Evolutionary conservation across 176 grass and related monocot genomes (phyloP).

Genomic region (Saccharum officinarum): DNA sequence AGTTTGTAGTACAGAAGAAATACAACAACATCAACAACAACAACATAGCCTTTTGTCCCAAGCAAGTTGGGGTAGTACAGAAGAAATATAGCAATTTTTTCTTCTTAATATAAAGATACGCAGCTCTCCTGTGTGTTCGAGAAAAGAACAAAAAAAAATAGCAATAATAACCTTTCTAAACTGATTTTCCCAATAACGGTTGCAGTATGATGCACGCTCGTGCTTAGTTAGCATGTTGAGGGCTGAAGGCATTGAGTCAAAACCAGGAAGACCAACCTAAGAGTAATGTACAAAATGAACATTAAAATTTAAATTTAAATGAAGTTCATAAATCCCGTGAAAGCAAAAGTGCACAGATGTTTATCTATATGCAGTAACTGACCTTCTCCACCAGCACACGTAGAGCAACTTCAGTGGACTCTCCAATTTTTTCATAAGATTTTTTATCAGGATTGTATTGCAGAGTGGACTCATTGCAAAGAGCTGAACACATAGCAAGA

Average conservation of each 20-base stretch:
- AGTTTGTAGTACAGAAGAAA: conserved; percentile 23
- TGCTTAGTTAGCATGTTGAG: conserved; percentile 90
- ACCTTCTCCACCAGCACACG: conserved; percentile 98
- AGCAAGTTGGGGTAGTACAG: no score
- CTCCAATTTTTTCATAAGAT: conserved; percentile 96
- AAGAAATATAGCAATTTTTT: conserved; percentile 26
- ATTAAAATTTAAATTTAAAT: conserved; percentile 37
- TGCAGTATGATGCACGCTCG: conserved; percentile 97
- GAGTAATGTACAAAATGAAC: conserved; percentile 14
- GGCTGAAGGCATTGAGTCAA: conserved; percentile 98
- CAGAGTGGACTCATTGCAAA: conserved; percentile 95
- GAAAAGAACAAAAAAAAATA: not conserved
- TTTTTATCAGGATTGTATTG: conserved; percentile 98
- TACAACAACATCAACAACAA: no score
- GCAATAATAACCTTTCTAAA: conserved; percentile 88
- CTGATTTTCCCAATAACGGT: conserved; percentile 96
- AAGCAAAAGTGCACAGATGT: conserved; percentile 24
- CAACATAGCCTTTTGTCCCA: no score
- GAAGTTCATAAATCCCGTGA: not conserved
- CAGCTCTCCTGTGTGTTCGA: not conserved
- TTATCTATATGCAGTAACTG: conserved; percentile 24
- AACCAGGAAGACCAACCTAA: conserved; percentile 99
- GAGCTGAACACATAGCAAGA: conserved; percentile 97
- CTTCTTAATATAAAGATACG: not conserved
- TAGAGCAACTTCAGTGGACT: conserved; percentile 98